Percentiles rank a stretch among this genome's conserved stretches.
These are phyloP conservation scores for Kodamaea restingae DNA, from an alignment of 805 yeast genomes.

Conservation along the genomic window DNA sequence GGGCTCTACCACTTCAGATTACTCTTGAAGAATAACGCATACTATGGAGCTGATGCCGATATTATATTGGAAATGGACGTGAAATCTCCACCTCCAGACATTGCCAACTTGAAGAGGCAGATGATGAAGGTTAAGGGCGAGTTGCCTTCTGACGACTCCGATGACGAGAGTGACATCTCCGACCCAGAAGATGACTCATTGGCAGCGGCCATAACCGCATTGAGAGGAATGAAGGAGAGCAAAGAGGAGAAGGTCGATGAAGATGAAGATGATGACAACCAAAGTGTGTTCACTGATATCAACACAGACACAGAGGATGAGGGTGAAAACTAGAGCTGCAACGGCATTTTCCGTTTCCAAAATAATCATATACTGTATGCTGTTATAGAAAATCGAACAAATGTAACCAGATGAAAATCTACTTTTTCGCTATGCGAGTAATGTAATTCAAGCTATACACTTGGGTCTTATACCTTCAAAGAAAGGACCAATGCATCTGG, in stretches of 20 bases:
- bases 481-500: slow-evolving; percentile 46
- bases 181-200: slow-evolving; percentile 72
- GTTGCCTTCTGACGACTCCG: slow-evolving; percentile 29
- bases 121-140: slow-evolving; percentile 19
- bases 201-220: slow-evolving; percentile 69
- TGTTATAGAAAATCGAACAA: too few relatives aligned
- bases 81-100: slow-evolving; percentile 44
- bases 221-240: slow-evolving; percentile 48
- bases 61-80: slow-evolving; percentile 71
- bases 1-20: slow-evolving; percentile 71
- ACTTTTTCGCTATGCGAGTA: too few relatives aligned
- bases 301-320: slow-evolving; percentile 45
- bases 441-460: too few relatives aligned
- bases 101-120: slow-evolving; percentile 10
- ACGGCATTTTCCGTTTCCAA: not conserved
- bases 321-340: slow-evolving; percentile 18
- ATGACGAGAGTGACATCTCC: slow-evolving; percentile 53
- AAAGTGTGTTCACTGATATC: slow-evolving; percentile 42
- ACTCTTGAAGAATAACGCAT: slow-evolving; percentile 65
- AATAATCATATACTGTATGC: too few relatives aligned
- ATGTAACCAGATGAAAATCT: too few relatives aligned
- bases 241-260: slow-evolving; percentile 28
- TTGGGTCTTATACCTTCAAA: slow-evolving; percentile 9
- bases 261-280: slow-evolving; percentile 38
- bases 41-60: slow-evolving; percentile 78